phyloP scores from a whole-genome alignment of 2,329 filamentous ascomycete genomes.

The Penicillium capsulatum region DNA sequence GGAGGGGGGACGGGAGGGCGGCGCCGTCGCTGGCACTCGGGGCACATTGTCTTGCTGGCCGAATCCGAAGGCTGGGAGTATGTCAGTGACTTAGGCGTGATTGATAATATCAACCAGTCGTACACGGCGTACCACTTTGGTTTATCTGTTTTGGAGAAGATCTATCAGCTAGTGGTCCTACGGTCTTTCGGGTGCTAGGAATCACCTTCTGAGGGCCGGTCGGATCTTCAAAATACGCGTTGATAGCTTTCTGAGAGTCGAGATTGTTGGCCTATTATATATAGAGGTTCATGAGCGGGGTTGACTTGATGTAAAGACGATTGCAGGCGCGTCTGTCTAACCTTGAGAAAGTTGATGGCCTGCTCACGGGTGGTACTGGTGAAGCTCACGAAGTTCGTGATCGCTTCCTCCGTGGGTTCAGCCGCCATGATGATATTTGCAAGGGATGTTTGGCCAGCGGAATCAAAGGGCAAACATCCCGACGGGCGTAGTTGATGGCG shows the following conservation, averaged over 20 bases:
- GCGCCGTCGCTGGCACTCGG: slow-evolving; percentile 33
- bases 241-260: slow-evolving; percentile 44
- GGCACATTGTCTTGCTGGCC: slow-evolving; percentile 36
- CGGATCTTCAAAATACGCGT: slow-evolving; percentile 48
- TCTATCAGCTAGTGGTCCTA: slow-evolving; percentile 7
- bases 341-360: slow-evolving; percentile 42
- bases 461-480: slow-evolving; percentile 5
- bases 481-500: neutral
- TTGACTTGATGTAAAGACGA: neutral
- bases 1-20: slow-evolving; percentile 48
- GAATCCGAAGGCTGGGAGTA: slow-evolving; percentile 35
- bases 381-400: slow-evolving; percentile 40
- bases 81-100: slow-evolving; percentile 1
- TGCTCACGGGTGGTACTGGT: slow-evolving; percentile 39
- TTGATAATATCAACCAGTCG: slow-evolving; percentile 4
- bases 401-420: slow-evolving; percentile 41
- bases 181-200: slow-evolving; percentile 1
- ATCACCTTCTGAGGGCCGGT: slow-evolving; percentile 33
- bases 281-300: slow-evolving; percentile 12
- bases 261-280: slow-evolving; percentile 42
- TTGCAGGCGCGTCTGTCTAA: slow-evolving; percentile 12
- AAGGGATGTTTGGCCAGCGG: neutral
- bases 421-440: slow-evolving; percentile 27
- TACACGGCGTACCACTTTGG: slow-evolving; percentile 27
- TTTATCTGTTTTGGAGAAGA: slow-evolving; percentile 12